Percentiles rank a stretch among this genome's conserved stretches.
phyloP scores from a whole-genome alignment of 306 rosid genomes.

The Sindora glabra region DNA sequence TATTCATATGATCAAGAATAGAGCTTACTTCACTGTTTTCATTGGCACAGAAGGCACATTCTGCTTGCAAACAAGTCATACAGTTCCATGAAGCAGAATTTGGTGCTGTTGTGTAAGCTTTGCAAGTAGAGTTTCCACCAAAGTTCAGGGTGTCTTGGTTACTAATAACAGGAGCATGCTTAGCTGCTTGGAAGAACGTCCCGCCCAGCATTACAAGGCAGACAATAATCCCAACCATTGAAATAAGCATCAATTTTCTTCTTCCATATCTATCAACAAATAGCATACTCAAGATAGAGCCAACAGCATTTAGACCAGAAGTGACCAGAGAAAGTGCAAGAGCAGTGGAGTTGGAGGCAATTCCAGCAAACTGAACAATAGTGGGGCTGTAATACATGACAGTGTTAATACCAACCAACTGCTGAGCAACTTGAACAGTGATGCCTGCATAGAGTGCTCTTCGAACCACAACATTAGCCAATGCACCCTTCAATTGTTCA shows the following conservation, averaged over 20 bases:
- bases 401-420: conserved; percentile 75
- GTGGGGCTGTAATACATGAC: conserved; percentile 95
- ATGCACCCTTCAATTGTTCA: conserved; percentile 38
- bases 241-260: conserved; percentile 59
- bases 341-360: conserved; percentile 65
- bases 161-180: conserved; percentile 42
- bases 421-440: conserved; percentile 71
- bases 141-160: conserved; percentile 45
- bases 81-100: conserved; percentile 61
- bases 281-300: conserved; percentile 56
- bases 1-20: background rate
- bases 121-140: conserved; percentile 53
- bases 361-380: conserved; percentile 80
- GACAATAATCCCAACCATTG: conserved; percentile 46
- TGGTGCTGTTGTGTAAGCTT: conserved; percentile 31
- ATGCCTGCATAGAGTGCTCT: conserved; percentile 75
- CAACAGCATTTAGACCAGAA: conserved; percentile 63
- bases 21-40: conserved; percentile 31
- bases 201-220: conserved; percentile 43
- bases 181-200: conserved; percentile 46
- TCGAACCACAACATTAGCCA: conserved; percentile 37
- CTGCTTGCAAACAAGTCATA: conserved; percentile 53
- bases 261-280: conserved; percentile 59
- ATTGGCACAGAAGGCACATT: conserved; percentile 60
- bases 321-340: conserved; percentile 74